Evolutionary conservation across 1,139 yeast species (phyloP), one percentile per base, ranked within the genome.

Genomic region (Geotrichum australiense): DNA sequence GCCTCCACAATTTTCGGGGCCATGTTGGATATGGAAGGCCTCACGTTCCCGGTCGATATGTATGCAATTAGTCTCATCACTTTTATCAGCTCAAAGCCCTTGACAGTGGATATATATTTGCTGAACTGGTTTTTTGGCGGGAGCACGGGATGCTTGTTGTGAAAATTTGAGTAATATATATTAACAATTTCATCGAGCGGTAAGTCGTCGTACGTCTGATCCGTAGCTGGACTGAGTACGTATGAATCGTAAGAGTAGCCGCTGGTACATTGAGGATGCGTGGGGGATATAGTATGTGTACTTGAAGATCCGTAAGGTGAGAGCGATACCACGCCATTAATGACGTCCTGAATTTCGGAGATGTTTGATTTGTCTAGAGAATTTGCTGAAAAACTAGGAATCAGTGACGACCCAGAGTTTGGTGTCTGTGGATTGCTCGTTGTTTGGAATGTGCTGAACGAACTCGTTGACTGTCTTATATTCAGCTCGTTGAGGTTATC

Each of bases 261-360:
- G 8, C 35, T 21, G 15, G 36, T 32, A 10, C 30, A 18, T 12
- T 36, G 35, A 3, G 24, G 42, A 23, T 24, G 37, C 1, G 39
- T 16, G 8, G 43, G 39, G 5, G 36, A 27, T n/a, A 25, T 34
- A n/a, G 33, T 20, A 8, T 24, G 14, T 7, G 40, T 11, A 19
- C 20, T 23, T 19, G 29, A 30, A 12, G 28, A 30, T 26, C 19
- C 20, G 22, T 44, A 44, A 5, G 47, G 45, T 8, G 41, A 35
- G 5, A 44, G 29, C n/a, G 44, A 43, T 4, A 44, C 42, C 3
- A 44, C 47, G 8, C 47, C 47, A 12, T 41, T 36, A 25, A 44
- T 44, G 22, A 44, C 47, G 14, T 41, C 45, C 10, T 39, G 42
- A 4, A 44, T 31, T n/a, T 35, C 35, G 5, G 30, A 7, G 14